Base-by-base conservation (phyloP, 306 rosid species). In the Sphenostylis stenocarpa region DNA sequence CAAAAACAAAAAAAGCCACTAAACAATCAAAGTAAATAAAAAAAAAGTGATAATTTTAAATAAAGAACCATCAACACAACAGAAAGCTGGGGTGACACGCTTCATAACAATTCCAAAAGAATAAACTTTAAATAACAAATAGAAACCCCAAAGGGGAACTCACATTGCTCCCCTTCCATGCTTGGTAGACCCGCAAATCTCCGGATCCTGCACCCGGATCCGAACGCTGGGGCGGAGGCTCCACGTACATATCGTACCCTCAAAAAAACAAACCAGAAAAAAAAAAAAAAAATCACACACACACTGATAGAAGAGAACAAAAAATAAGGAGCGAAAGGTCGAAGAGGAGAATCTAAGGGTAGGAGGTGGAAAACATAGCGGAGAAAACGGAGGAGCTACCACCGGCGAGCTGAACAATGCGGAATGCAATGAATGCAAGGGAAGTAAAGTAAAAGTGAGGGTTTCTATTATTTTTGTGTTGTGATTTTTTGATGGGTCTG, bases 141-240 rank as follows among this genome's bases (percentile, higher is more conserved):
- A 12, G 0, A 51, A 52, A 33, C 5, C 34, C 26, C 29, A n/a
- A 33, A 26, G 34, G 52, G 70, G 58, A 74, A 75, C 91, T 81
- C 52, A 94, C 98, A 88, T 94, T 94, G 83, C 93, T 90, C 65
- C 98, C 98, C 71, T 92, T 92, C 98, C 98, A 94, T 8, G 87
- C 79, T 84, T 94, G 96, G 79, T 84, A 94, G 72, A 90, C 93
- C 79, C 84, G 90, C 41, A 84, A 85, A 89, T 94, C 96, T 64
- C 47, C 60, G 85, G 96, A 88, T 91, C 91, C 93, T 70, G 93
- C 75, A 24, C 66, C 90, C 82, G 84, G 90, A 90, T 91, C 96
- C 53, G 96, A 83, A 58, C 87, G 87, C 84, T 86, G 94, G 14
- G 98, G 96, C 1, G 97, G 98, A 80, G 97, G 96, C 26, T 82